Percentiles rank a stretch among this genome's conserved stretches.
Conservation (phyloP, 2,329 filamentous ascomycete species). For the Bisporella sp. region DNA sequence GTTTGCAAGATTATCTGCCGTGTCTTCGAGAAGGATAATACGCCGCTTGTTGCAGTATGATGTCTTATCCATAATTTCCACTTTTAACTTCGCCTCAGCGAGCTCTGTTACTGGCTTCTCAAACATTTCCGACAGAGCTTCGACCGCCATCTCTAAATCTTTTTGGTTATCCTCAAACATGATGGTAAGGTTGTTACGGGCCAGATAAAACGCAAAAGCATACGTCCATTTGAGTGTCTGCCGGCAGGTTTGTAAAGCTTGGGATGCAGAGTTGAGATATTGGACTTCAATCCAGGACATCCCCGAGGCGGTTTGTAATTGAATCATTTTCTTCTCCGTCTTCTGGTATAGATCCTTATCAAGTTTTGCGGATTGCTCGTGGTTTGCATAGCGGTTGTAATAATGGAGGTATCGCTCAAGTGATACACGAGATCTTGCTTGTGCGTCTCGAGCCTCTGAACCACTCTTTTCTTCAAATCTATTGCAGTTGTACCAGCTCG, state of each 20-base stretch:
- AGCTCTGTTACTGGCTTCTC: slow-evolving; percentile 92
- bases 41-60: slow-evolving; percentile 91
- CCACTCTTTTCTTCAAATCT: slow-evolving; percentile 95
- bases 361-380: slow-evolving; percentile 93
- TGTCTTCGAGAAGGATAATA: slow-evolving; percentile 84
- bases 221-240: slow-evolving; percentile 99
- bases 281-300: slow-evolving; percentile 99
- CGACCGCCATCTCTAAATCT: slow-evolving; percentile 93
- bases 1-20: slow-evolving; percentile 83
- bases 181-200: slow-evolving; percentile 87
- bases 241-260: slow-evolving; percentile 91
- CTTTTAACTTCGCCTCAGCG: slow-evolving; percentile 80
- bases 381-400: slow-evolving; percentile 98
- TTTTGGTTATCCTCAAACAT: slow-evolving; percentile 99
- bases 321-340: slow-evolving; percentile 98
- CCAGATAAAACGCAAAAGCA: slow-evolving; percentile 96
- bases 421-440: slow-evolving; percentile 83
- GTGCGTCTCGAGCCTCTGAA: slow-evolving; percentile 80
- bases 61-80: slow-evolving; percentile 98
- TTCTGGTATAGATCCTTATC: slow-evolving; percentile 95
- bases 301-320: slow-evolving; percentile 84
- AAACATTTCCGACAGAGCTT: slow-evolving; percentile 97
- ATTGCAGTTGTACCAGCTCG: slow-evolving; percentile 99
- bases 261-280: slow-evolving; percentile 87
- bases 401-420: slow-evolving; percentile 97